Evolutionary conservation across 2,329 filamentous ascomycete species (phyloP), one percentile per base, ranked within the genome.

Genomic region (Chaetomiaceae sp.): DNA sequence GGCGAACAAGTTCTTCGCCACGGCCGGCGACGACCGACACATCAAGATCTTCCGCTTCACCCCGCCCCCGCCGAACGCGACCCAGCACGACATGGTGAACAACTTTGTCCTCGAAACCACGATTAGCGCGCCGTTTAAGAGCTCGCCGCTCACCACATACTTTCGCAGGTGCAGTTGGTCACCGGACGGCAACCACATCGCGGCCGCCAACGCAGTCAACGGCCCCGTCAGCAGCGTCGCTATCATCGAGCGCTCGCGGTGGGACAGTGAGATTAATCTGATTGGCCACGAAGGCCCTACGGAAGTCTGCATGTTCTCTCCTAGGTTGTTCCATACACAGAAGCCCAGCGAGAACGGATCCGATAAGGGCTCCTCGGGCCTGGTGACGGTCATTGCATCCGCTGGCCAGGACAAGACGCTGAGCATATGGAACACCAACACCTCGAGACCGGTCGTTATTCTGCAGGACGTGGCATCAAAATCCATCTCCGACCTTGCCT

Each of bases 1-100:
- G 0, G 93, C 93, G 37, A 97, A 97, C 73, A 99, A 97, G 67
- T 99, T 96, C 74, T 99, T 99, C 69, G 93, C 95, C 14, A 99
- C 95, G 0, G 91, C 95, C 2, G 96, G 90, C 70, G 93, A 99
- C 67, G 93, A 99, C 68, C 84, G 93, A 53, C 92, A 90, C 2
- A 95, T 99, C 70, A 95, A 95, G 67, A 89, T 99, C 62, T 97
- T 95, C 70, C 84, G 91, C 53, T 99, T 96, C 68, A 96, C 88
- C 2, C 87, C 92, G 1, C 91, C 93, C 0, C 81, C 86, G 1
- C 88, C 93, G 9, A 96, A 96, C 66, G 89, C 93, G 31, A 95
- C 89, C 1, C 84, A 92, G 48, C 89, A 97, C 65, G 93, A 99
- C 66, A 93, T 96, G 73, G 83, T 93, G 57, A 95, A 95, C 70